A percentile compares a stretch with the other conserved stretches of the same genome.
These are phyloP conservation scores for Alternaria incomplexa DNA, from an alignment of 2,329 filamentous ascomycete genomes.

Conservation along the genomic window DNA sequence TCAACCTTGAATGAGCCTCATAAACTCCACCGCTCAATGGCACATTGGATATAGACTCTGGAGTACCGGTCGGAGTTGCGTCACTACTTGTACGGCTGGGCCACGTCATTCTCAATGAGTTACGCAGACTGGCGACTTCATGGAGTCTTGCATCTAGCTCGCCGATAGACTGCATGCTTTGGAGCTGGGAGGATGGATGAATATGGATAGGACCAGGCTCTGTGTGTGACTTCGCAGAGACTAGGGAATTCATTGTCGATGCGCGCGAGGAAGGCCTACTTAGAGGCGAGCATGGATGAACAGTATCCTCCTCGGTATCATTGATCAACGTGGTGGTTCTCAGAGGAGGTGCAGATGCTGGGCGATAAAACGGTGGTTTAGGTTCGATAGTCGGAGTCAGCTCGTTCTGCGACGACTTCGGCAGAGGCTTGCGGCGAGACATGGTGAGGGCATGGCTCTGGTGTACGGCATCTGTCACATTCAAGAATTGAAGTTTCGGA, in stretches of 20 bases:
- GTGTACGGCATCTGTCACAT: background rate
- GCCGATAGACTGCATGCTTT: conserved; percentile 14
- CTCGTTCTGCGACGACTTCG: background rate
- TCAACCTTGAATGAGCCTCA: conserved; percentile 5
- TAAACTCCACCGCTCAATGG: background rate
- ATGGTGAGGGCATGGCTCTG: background rate
- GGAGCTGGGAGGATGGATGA: conserved; percentile 8
- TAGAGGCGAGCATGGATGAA: background rate
- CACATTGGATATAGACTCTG: conserved; percentile 6
- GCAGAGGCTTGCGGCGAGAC: background rate
- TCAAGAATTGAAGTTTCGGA: background rate
- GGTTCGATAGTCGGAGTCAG: background rate
- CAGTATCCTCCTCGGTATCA: background rate
- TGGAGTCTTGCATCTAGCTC: background rate
- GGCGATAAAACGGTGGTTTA: background rate
- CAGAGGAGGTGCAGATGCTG: background rate
- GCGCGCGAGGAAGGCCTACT: conserved; percentile 1
- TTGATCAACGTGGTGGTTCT: background rate
- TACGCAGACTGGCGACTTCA: background rate
- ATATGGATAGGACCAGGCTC: conserved; percentile 10
- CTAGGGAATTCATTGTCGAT: conserved; percentile 5
- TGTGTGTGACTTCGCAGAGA: conserved; percentile 5
- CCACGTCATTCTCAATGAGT: background rate
- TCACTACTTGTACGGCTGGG: background rate
- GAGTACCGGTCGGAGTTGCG: background rate